Percentiles rank a stretch among this genome's conserved stretches.
phyloP scores from a whole-genome alignment of 225 moss, liverwort and hornwort species.

The Polytrichum formosum region DNA sequence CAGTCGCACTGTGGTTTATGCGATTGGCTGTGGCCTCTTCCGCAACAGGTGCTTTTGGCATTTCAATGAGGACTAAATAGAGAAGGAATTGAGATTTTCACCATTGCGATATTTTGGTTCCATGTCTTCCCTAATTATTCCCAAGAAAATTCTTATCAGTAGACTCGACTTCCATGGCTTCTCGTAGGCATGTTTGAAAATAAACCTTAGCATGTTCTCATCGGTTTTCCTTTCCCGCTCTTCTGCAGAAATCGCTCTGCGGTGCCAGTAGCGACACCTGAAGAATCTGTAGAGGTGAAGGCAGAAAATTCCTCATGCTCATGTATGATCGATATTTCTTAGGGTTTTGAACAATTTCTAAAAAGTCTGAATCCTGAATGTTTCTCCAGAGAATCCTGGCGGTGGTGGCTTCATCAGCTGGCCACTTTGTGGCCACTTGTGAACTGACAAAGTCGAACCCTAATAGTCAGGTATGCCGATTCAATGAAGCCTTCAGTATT shows the following conservation, averaged over 20 bases:
- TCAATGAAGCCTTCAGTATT: not conserved
- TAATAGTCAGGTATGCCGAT: conserved; percentile 33
- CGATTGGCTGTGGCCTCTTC: conserved; percentile 23
- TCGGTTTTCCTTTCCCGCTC: no score
- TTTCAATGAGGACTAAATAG: no score
- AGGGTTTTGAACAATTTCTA: not conserved
- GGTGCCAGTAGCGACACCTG: conserved; percentile 12
- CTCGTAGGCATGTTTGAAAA: no score
- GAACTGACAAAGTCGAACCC: conserved; percentile 40
- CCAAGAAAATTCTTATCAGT: no score
- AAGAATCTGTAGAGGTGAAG: conserved; percentile 24
- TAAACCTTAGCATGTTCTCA: no score
- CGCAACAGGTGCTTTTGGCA: conserved; percentile 12
- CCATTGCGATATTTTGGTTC: no score
- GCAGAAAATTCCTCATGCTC: not conserved
- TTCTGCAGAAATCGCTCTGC: conserved; percentile 18
- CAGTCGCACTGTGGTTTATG: conserved; percentile 27
- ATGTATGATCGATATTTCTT: not conserved
- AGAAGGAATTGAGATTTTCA: no score
- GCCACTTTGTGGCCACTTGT: conserved; percentile 53
- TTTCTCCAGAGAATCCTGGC: conserved; percentile 15
- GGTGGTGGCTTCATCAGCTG: conserved; percentile 45
- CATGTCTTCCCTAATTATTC: no score
- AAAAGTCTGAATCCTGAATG: not conserved
- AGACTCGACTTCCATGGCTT: no score